phyloP scores from a whole-genome alignment of 148 eudicot species.

The Limonium bicolor region DNA sequence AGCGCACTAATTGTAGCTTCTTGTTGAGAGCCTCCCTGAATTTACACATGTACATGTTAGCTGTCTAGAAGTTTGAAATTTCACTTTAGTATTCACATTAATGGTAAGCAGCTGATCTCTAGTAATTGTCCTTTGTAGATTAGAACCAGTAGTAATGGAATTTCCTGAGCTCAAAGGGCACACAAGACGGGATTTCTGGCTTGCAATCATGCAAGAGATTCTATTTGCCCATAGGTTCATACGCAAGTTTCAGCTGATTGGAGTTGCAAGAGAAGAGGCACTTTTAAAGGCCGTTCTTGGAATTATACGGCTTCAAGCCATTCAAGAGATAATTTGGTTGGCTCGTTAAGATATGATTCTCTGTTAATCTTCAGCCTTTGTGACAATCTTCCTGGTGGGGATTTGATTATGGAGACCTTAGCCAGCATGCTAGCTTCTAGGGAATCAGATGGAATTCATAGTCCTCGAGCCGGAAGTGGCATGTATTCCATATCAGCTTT shows the following conservation, averaged over 20 bases:
- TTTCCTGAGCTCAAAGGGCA: constrained; percentile 98
- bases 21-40: too few species aligned
- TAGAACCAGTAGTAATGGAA: constrained; percentile 80
- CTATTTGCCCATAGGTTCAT: constrained; percentile 60
- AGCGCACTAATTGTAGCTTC: too few species aligned
- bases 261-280: constrained; percentile 57
- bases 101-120: too few species aligned
- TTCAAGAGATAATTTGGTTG: constrained; percentile 43
- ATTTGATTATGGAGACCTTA: constrained; percentile 62
- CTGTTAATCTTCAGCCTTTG: constrained; percentile 83
- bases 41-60: too few species aligned
- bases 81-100: too few species aligned
- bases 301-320: constrained; percentile 70
- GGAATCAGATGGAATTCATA: constrained; percentile 33
- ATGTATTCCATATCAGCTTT: constrained; percentile 58
- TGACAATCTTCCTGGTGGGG: constrained; percentile 92
- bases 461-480: constrained; percentile 26
- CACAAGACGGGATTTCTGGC: constrained; percentile 88
- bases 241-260: constrained; percentile 48
- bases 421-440: constrained; percentile 52
- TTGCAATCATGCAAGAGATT: constrained; percentile 69
- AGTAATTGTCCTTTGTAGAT: constrained; percentile 25
- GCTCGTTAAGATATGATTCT: constrained; percentile 33
- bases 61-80: too few species aligned
- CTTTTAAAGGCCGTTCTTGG: constrained; percentile 80